A percentile compares a stretch with the other conserved stretches of the same genome.
These are phyloP conservation scores for Chaetomium cochliodes DNA, from an alignment of 495 filamentous ascomycete genomes.

Conservation along the genomic window DNA sequence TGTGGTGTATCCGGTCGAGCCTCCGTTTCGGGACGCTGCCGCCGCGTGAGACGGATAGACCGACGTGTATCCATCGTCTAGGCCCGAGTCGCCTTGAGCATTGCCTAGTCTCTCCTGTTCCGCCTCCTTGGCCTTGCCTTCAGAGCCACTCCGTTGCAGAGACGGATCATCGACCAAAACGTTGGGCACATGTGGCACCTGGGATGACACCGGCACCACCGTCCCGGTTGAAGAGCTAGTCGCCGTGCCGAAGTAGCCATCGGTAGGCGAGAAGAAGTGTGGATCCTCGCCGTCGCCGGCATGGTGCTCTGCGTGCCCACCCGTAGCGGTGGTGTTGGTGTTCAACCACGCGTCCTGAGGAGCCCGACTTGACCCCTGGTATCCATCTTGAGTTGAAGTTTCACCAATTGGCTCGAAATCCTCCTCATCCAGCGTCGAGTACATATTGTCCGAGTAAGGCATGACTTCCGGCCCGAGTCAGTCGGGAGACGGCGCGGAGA, in stretches of 20 bases:
- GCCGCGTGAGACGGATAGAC: constrained; percentile 12
- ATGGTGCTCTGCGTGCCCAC: neutral
- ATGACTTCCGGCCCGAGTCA: constrained; percentile 20
- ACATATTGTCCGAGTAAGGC: constrained; percentile 50
- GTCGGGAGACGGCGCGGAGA: neutral
- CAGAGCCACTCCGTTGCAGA: constrained; percentile 34
- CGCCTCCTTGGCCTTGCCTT: constrained; percentile 45
- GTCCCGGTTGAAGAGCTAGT: neutral
- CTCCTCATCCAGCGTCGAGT: constrained; percentile 42
- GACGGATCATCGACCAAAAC: constrained; percentile 45
- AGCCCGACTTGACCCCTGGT: neutral
- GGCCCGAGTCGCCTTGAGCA: neutral
- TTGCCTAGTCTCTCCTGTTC: constrained; percentile 33
- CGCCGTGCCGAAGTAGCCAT: constrained; percentile 41
- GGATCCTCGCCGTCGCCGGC: constrained; percentile 27
- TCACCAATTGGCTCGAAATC: constrained; percentile 30
- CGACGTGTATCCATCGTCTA: neutral
- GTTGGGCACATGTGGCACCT: constrained; percentile 44
- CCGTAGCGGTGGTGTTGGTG: neutral
- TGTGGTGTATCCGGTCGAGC: neutral
- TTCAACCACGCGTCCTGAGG: neutral
- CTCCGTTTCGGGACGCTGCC: constrained; percentile 10
- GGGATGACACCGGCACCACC: constrained; percentile 29
- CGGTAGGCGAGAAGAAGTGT: constrained; percentile 42
- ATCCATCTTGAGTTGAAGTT: neutral